Evolutionary conservation across 2,329 filamentous ascomycete genomes (phyloP).

Genomic region (Pseudogymnoascus sp.): DNA sequence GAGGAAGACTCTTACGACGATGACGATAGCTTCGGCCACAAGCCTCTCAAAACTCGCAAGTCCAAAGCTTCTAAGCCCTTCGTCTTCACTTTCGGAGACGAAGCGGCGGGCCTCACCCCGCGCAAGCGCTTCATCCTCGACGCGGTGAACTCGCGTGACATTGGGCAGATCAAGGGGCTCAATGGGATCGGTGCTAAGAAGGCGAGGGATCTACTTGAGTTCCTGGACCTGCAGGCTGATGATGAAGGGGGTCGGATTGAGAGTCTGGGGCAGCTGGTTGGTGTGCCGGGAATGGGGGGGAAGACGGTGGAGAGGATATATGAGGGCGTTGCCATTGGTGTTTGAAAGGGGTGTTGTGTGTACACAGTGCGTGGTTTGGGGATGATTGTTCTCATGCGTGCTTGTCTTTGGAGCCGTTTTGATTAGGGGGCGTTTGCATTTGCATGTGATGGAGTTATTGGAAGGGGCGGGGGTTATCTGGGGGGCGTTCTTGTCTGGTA

Average conservation of each 20-base stretch:
- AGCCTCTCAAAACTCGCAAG: constrained; percentile 24
- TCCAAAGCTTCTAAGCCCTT: constrained; percentile 25
- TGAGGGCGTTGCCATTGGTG: constrained; percentile 23
- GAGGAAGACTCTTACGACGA: constrained; percentile 36
- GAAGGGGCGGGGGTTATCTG: neutral
- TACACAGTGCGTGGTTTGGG: neutral
- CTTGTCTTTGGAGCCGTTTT: neutral
- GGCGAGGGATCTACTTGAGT: constrained; percentile 53
- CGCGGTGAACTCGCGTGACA: constrained; percentile 67
- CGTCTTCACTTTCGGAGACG: constrained; percentile 26
- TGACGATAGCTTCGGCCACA: constrained; percentile 28
- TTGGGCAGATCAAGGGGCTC: constrained; percentile 56
- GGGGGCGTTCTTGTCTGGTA: neutral
- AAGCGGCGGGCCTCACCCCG: constrained; percentile 29
- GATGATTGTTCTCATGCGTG: neutral
- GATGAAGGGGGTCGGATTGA: constrained; percentile 38
- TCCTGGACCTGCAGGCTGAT: constrained; percentile 40
- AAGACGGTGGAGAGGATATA: constrained; percentile 49
- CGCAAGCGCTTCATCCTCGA: constrained; percentile 56
- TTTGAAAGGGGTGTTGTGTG: neutral
- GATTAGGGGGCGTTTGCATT: neutral
- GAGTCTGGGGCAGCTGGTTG: constrained; percentile 44
- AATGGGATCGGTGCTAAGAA: constrained; percentile 68
- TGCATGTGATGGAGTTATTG: neutral
- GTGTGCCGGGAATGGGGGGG: constrained; percentile 51